Evolutionary conservation across 1,284 basidiomycete species (phyloP).

Genomic region (Cutaneotrichosporon mucoides): DNA sequence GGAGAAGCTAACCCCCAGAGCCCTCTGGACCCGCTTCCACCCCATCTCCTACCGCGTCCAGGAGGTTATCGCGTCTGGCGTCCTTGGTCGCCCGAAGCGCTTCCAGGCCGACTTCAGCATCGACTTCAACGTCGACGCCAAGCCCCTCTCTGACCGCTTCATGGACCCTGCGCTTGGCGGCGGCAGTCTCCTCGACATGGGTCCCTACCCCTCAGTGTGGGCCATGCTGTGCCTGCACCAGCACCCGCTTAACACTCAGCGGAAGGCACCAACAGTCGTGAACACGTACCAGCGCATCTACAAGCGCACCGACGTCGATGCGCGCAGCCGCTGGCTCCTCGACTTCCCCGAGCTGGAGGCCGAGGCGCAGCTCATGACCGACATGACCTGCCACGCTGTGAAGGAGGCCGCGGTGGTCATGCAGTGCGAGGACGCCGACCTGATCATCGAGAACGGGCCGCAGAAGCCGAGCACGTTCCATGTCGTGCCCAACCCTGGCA

Average conservation of each 20-base stretch:
- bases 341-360: conserved; percentile 56
- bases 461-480: conserved; percentile 22
- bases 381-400: conserved; percentile 10
- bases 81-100: conserved; percentile 42
- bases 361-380: conserved; percentile 31
- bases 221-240: conserved; percentile 74
- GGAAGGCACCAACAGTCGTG: conserved; percentile 59
- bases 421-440: conserved; percentile 22
- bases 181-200: conserved; percentile 77
- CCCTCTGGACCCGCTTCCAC: conserved; percentile 48
- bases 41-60: conserved; percentile 45
- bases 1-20: conserved; percentile 45
- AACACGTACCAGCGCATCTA: conserved; percentile 49
- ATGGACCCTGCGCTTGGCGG: conserved; percentile 74
- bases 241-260: conserved; percentile 56
- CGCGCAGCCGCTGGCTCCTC: conserved; percentile 67
- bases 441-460: conserved; percentile 18
- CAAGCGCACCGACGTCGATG: conserved; percentile 72
- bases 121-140: conserved; percentile 61
- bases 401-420: conserved; percentile 14
- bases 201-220: conserved; percentile 81
- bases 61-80: conserved; percentile 37
- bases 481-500: conserved; percentile 9
- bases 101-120: conserved; percentile 64
- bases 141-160: conserved; percentile 58